phyloP scores from a whole-genome alignment of 2,329 filamentous ascomycete species.

The Nannizziopsis barbatae region DNA sequence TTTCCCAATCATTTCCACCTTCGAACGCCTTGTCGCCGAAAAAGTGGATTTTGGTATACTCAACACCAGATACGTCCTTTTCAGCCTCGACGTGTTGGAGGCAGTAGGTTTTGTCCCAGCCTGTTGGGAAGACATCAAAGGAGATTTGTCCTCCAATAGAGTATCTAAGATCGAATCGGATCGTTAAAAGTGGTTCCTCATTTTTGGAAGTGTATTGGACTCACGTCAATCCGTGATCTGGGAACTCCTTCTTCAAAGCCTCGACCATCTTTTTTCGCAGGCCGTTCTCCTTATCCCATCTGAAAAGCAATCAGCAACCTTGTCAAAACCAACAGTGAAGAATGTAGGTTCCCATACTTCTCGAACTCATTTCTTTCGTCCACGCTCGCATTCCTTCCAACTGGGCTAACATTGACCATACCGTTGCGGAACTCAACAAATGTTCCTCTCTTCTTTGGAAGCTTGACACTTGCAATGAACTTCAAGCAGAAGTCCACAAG shows the following conservation, averaged over 20 bases:
- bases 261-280: constrained; percentile 67
- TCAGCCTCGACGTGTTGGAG: constrained; percentile 76
- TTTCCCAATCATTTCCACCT: constrained; percentile 94
- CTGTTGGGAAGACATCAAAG: constrained; percentile 91
- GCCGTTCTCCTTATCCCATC: constrained; percentile 43
- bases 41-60: constrained; percentile 87
- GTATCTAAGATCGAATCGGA: constrained; percentile 45
- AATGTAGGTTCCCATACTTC: constrained; percentile 29
- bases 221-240: constrained; percentile 72
- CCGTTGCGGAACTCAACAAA: constrained; percentile 56
- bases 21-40: constrained; percentile 91
- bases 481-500: constrained; percentile 49
- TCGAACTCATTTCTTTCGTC: constrained; percentile 75
- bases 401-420: constrained; percentile 55
- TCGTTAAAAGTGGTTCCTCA: background rate
- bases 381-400: constrained; percentile 66
- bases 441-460: constrained; percentile 55
- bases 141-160: constrained; percentile 96
- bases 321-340: constrained; percentile 50
- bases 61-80: constrained; percentile 49
- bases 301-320: constrained; percentile 21
- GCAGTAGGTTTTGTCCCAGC: constrained; percentile 99
- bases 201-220: constrained; percentile 21
- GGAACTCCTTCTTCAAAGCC: constrained; percentile 67
- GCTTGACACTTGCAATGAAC: constrained; percentile 51